A percentile compares a stretch with the other conserved stretches of the same genome.
phyloP scores from a whole-genome alignment of 768 basidiomycete species.

The Panellus pusillus region DNA sequence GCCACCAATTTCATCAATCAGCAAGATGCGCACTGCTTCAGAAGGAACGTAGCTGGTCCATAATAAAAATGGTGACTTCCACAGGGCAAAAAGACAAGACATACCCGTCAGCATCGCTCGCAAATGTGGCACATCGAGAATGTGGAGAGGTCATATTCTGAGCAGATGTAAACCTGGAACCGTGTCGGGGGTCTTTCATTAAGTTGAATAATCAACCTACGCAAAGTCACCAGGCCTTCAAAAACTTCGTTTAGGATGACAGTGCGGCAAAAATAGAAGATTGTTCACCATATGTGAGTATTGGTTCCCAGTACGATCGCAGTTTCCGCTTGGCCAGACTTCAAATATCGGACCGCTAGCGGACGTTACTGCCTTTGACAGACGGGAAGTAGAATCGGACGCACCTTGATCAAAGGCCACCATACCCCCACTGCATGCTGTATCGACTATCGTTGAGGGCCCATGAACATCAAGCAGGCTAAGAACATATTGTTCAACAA shows the following conservation, averaged over 20 bases:
- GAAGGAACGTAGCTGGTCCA: constrained; percentile 33
- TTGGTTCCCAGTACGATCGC: constrained; percentile 36
- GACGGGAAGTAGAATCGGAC: neutral
- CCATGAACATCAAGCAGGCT: constrained; percentile 37
- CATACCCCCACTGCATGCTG: constrained; percentile 36
- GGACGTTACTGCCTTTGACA: neutral
- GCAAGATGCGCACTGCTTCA: constrained; percentile 27
- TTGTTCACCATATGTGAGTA: constrained; percentile 31
- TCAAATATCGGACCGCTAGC: constrained; percentile 33
- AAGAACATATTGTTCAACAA: neutral
- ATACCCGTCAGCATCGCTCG: constrained; percentile 36
- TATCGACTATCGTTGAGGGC: constrained; percentile 36
- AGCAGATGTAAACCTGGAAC: constrained; percentile 30
- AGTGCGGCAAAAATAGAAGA: neutral
- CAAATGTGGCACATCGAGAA: constrained; percentile 35
- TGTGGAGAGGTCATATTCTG: constrained; percentile 36
- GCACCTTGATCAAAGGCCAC: constrained; percentile 35
- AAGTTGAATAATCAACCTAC: constrained; percentile 8
- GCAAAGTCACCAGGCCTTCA: constrained; percentile 34
- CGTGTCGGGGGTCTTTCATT: too few relatives aligned
- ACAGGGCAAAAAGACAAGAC: neutral
- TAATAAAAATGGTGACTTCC: neutral
- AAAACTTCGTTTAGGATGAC: neutral
- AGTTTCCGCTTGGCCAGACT: constrained; percentile 32
- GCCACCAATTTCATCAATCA: too few relatives aligned